Conservation (phyloP, 805 yeast genomes). For the Candida nanaspora region DNA sequence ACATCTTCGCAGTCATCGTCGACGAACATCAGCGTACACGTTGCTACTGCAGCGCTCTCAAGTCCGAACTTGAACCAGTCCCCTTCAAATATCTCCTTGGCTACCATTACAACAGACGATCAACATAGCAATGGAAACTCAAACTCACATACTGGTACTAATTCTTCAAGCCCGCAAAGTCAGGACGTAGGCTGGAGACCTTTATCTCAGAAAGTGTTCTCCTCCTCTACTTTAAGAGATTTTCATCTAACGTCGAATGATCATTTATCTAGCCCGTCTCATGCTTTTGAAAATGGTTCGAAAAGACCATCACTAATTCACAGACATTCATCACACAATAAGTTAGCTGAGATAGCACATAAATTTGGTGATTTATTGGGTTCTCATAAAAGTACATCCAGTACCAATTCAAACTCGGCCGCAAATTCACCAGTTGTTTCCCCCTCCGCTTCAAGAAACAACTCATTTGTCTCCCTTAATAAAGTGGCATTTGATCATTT, state of each 20-base stretch:
- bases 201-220: background rate
- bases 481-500: constrained; percentile 6
- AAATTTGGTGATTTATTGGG: constrained; percentile 20
- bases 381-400: constrained; percentile 4
- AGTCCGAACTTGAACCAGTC: background rate
- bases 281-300: background rate
- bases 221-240: background rate
- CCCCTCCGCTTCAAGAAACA: constrained; percentile 14
- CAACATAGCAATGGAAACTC: background rate
- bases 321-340: constrained; percentile 12
- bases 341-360: constrained; percentile 21
- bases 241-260: background rate
- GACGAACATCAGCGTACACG: background rate
- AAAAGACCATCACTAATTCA: background rate
- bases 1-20: background rate
- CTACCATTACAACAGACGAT: background rate
- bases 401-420: constrained; percentile 8
- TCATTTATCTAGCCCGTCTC: too few relatives aligned
- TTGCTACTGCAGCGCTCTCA: background rate
- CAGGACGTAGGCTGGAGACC: too few relatives aligned
- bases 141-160: background rate
- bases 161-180: too few relatives aligned
- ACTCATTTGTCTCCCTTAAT: constrained; percentile 19
- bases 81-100: background rate
- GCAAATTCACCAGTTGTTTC: constrained; percentile 11